These are phyloP conservation scores for Immersiella caudata DNA, from an alignment of 495 filamentous ascomycete genomes.

Conservation along the genomic window DNA sequence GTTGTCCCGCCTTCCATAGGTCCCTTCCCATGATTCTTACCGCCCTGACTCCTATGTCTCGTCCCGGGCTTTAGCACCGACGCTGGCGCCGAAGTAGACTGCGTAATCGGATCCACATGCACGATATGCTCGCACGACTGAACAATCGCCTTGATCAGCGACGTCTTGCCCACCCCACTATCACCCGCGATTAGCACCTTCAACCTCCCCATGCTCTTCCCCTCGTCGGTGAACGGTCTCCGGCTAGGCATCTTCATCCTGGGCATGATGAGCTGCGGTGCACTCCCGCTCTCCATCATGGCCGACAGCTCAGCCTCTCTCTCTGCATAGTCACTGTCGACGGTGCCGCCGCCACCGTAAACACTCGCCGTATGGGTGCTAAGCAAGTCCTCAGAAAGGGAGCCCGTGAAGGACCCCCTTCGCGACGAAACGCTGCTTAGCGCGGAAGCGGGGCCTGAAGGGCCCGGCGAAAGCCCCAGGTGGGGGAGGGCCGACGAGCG, in stretches of 20 bases:
- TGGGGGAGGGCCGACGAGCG: constrained; percentile 8
- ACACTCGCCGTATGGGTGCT: constrained; percentile 49
- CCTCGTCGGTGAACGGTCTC: constrained; percentile 85
- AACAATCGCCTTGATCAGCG: constrained; percentile 88
- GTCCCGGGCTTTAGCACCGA: constrained; percentile 26
- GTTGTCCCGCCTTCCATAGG: constrained; percentile 41
- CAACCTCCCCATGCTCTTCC: constrained; percentile 80
- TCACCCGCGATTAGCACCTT: constrained; percentile 88
- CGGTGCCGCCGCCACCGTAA: constrained; percentile 11
- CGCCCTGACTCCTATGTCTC: neutral
- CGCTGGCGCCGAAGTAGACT: constrained; percentile 36
- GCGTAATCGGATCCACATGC: constrained; percentile 80
- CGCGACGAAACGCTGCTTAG: constrained; percentile 56
- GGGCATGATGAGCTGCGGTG: constrained; percentile 95
- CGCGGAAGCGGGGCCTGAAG: constrained; percentile 51
- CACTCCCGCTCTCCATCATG: constrained; percentile 57
- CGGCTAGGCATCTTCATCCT: constrained; percentile 94
- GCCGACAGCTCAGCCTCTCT: constrained; percentile 34
- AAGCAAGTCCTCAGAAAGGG: constrained; percentile 52
- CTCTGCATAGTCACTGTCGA: constrained; percentile 19
- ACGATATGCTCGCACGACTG: constrained; percentile 96
- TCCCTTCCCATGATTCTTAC: constrained; percentile 7
- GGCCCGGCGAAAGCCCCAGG: constrained; percentile 43
- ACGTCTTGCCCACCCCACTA: constrained; percentile 84
- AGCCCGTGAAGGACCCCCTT: constrained; percentile 54